phyloP scores from a whole-genome alignment of 352 stramenopile species.

The Stramenopiles sp. region DNA sequence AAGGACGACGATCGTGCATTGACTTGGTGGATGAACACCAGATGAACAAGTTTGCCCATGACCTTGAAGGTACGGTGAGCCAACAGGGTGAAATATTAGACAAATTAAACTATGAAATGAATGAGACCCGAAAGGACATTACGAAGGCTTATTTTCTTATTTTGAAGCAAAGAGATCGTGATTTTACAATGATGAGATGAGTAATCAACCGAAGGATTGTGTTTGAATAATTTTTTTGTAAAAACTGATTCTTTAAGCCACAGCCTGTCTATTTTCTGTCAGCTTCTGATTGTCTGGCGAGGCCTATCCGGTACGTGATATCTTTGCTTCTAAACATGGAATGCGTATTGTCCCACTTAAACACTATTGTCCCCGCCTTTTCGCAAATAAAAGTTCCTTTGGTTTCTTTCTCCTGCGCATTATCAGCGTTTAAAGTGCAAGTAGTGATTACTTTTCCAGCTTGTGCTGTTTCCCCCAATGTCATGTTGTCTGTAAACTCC shows the following conservation, averaged over 20 bases:
- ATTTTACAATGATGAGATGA: too few species aligned
- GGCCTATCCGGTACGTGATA: background rate
- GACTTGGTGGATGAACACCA: background rate
- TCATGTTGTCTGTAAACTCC: background rate
- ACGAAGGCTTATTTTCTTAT: background rate
- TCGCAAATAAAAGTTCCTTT: background rate
- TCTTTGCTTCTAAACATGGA: conserved; percentile 4
- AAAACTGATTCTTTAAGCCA: too few species aligned
- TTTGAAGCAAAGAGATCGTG: background rate
- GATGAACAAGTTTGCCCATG: background rate
- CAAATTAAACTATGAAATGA: background rate
- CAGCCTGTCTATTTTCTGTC: too few species aligned
- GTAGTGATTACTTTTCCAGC: background rate
- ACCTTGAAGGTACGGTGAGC: background rate
- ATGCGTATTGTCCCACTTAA: conserved; percentile 6
- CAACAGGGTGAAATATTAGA: background rate
- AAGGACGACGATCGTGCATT: background rate
- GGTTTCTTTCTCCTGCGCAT: background rate
- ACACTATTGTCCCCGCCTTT: background rate
- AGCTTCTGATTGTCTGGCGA: too few species aligned
- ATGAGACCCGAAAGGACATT: background rate
- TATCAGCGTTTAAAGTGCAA: background rate
- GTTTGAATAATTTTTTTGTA: too few species aligned
- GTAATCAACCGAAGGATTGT: too few species aligned
- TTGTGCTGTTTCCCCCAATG: background rate